Percentiles rank a stretch among this genome's conserved stretches.
phyloP scores from a whole-genome alignment of 129 eudicot species.

The Saposhnikovia divaricata region DNA sequence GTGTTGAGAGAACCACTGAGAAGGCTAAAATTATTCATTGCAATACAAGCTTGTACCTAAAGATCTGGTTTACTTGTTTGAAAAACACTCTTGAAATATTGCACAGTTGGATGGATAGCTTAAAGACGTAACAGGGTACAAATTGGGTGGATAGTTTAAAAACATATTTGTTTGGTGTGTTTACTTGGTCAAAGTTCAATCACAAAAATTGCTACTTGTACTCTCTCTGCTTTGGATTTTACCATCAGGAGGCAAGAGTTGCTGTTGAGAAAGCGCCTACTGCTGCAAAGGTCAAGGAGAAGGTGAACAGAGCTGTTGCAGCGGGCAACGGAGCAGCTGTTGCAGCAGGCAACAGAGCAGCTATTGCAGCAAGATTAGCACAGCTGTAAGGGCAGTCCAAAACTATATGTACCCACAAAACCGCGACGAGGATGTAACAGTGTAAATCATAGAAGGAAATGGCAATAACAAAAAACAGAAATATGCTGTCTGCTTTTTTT shows the following conservation, averaged over 20 bases:
- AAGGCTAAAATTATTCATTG: neutral
- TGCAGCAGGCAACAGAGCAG: constrained; percentile 62
- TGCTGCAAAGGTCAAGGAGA: constrained; percentile 22
- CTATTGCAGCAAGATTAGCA: constrained; percentile 70
- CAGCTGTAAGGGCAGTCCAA: constrained; percentile 70
- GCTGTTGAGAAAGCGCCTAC: constrained; percentile 48
- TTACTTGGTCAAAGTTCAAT: neutral
- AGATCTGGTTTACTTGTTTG: neutral
- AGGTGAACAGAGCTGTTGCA: constrained; percentile 49
- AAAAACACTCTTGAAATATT: too few relatives aligned
- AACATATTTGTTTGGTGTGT: neutral
- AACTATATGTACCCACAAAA: constrained; percentile 37
- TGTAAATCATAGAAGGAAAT: constrained; percentile 21
- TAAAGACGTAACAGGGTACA: too few relatives aligned
- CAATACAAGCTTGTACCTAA: neutral
- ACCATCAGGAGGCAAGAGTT: constrained; percentile 46
- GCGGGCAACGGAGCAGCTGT: constrained; percentile 73
- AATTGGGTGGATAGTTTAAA: too few relatives aligned
- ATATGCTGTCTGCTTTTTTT: neutral
- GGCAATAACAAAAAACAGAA: neutral
- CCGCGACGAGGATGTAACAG: constrained; percentile 9
- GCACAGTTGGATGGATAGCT: too few relatives aligned
- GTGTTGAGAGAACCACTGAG: neutral
- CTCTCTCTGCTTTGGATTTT: neutral
- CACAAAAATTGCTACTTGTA: neutral